Base-by-base conservation (phyloP, 441 rosid genomes). In the Pelargonium citronellum region DNA sequence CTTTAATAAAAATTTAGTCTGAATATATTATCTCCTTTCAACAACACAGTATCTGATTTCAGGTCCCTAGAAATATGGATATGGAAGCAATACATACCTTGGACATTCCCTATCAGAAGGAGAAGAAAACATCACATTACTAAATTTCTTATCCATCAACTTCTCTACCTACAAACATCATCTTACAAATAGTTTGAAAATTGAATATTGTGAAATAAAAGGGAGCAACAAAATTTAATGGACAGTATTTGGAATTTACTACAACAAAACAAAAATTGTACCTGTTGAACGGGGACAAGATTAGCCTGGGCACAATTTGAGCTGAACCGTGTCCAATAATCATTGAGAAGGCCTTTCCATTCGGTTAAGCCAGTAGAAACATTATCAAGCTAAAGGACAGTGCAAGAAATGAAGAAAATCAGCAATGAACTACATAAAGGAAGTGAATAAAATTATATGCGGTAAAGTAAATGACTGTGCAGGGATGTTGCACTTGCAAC, bases 71-170 rank as follows among this genome's bases (percentile, higher is more conserved):
- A 58, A 58, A 58, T 58, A 8, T 20, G 60, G 66, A 69, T 19
- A 24, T 39, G 58, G 43, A 27, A 69, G 16, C 57, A 69, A 20
- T 53, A 20, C 70, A 62, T 81, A 95, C 99, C 94, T 87, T 49
- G 99, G 98, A 83, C 99, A 95, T 5, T 83, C 78, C 83, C 88
- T 91, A 49, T 84, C 80, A 72, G 92, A 91, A 67, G 92, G 87
- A 76, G 89, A 87, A 81, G 94, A 83, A 82, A 95, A 95, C 84
- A 95, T 81, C 82, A 83, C 80, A 72, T 85, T 81, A 22, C 82
- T 91, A 77, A 87, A 92, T 79, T 77, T 87, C 77, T 84, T 92
- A 85, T 89, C 99, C 80, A 95, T 73, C 97, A 95, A 88, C 82
- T 88, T 91, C 83, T 95, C 99, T 83, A 95, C 98, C 99, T 95